Base-by-base conservation (phyloP, 305 asterid genomes). In the Ajuga reptans region DNA sequence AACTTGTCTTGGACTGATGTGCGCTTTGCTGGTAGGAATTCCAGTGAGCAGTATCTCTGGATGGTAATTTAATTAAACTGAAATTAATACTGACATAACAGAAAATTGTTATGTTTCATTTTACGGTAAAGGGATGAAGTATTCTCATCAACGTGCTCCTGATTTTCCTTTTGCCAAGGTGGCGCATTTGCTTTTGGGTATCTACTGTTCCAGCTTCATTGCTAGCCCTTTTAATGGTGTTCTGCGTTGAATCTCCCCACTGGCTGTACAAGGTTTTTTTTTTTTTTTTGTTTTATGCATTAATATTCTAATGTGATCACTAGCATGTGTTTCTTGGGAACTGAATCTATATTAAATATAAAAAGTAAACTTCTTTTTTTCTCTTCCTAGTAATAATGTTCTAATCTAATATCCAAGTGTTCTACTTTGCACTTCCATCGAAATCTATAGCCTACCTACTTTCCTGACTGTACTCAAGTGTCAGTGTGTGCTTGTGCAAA, bases 141-240 rank as follows among this genome's bases (percentile, higher is more conserved):
- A 49, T 45, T 43, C 69, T 81, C 58, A 63, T 60, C 33, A 63
- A 3, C 18, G 66, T 57, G 55, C 59, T 63, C 57, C 68, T 70
- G 42, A n/a, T 55, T 66, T 58, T 67, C 73, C 70, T 62, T 72
- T 71, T 74, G 47, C 67, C 60, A 76, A 92, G 97, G 98, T 92
- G 98, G 98, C 92, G 96, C 78, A 64, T 80, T 59, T 92, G 97
- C 83, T 92, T 92, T 77, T 88, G 96, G 96, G 58, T 82, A 66
- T 88, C 98, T 58, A 68, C 81, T 41, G 54, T 90, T 78, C 98
- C 98, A 3, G 92, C 98, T 78, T 79, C 85, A n/a, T 12, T 83
- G 62, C 89, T 92, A 57, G 90, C 84, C 72, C 71, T 92, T 70
- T 78, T 84, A 33, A 92, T 92, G 96, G 80, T 78, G 77, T 92